Evolutionary conservation across 2,329 filamentous ascomycete species (phyloP).

Genomic region (Aspergillus neoniger): DNA sequence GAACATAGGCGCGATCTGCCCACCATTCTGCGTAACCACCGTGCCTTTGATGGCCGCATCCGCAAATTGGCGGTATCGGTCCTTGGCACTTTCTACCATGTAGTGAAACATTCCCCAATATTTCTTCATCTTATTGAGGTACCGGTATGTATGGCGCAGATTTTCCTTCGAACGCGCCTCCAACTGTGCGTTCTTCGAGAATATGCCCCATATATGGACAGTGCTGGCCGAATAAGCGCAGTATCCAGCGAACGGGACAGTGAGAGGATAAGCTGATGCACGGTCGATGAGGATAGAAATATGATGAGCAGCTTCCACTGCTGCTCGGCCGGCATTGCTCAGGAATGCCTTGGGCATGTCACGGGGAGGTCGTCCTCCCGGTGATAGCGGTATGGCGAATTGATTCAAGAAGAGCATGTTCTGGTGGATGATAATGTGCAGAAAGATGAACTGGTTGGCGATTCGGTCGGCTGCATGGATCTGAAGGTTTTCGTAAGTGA

Average conservation of each 20-base stretch:
- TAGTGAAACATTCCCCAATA: constrained; percentile 99
- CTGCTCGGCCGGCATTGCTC: constrained; percentile 70
- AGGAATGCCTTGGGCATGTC: constrained; percentile 79
- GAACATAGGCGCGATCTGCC: constrained; percentile 67
- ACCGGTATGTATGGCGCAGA: constrained; percentile 83
- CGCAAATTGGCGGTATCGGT: constrained; percentile 80
- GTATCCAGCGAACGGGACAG: constrained; percentile 92
- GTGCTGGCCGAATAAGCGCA: constrained; percentile 91
- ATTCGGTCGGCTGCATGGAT: constrained; percentile 81
- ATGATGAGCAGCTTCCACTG: constrained; percentile 79
- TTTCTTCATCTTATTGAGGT: constrained; percentile 90
- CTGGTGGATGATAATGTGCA: constrained; percentile 88
- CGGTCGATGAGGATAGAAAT: constrained; percentile 84
- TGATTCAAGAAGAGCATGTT: constrained; percentile 87
- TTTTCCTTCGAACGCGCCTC: constrained; percentile 81
- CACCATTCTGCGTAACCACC: constrained; percentile 40
- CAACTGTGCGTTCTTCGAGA: constrained; percentile 76
- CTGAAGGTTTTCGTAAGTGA: constrained; percentile 78
- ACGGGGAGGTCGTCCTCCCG: constrained; percentile 63
- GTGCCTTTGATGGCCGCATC: constrained; percentile 73
- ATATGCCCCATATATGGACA: constrained; percentile 90
- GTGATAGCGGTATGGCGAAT: constrained; percentile 73
- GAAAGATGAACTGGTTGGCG: constrained; percentile 87
- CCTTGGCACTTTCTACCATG: constrained; percentile 88
- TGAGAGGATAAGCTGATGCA: constrained; percentile 74